phyloP scores from a whole-genome alignment of 2,329 filamentous ascomycete genomes.

The Pestalotiopsis sp. region DNA sequence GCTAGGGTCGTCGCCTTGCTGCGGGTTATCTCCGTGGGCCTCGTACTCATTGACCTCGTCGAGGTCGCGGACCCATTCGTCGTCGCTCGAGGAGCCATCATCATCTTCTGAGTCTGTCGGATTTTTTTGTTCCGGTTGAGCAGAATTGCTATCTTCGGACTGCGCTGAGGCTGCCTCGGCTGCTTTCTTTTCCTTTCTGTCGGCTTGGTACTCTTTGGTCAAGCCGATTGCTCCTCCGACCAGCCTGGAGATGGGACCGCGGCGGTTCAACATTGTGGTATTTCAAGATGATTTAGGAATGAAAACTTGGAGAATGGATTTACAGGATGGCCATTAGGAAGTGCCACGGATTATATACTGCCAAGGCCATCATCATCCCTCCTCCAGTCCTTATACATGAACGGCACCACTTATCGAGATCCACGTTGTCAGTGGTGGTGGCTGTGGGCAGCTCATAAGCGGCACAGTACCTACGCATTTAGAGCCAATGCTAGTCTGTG shows the following conservation, averaged over 20 bases:
- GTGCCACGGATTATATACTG: neutral
- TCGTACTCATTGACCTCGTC: conserved; percentile 1
- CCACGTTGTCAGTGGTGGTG: neutral
- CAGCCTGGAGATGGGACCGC: conserved; percentile 7
- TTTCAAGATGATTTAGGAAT: neutral
- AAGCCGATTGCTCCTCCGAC: conserved; percentile 6
- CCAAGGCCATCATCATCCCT: neutral
- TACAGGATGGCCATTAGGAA: neutral
- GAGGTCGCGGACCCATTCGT: neutral
- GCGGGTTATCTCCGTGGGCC: neutral
- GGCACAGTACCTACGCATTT: no score
- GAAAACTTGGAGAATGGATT: neutral
- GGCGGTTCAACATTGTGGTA: conserved; percentile 2
- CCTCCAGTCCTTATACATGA: neutral
- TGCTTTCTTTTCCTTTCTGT: conserved; percentile 3
- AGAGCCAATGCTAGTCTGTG: no score
- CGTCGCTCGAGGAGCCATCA: neutral
- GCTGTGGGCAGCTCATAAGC: neutral
- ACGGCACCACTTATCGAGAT: neutral
- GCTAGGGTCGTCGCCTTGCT: neutral
- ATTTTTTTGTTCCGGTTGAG: no score
- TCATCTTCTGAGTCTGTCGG: neutral
- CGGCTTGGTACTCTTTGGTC: neutral
- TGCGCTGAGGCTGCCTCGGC: neutral
- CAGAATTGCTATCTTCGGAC: neutral